phyloP scores from a whole-genome alignment of 148 eudicot genomes.

The Amaranthus palmeri region DNA sequence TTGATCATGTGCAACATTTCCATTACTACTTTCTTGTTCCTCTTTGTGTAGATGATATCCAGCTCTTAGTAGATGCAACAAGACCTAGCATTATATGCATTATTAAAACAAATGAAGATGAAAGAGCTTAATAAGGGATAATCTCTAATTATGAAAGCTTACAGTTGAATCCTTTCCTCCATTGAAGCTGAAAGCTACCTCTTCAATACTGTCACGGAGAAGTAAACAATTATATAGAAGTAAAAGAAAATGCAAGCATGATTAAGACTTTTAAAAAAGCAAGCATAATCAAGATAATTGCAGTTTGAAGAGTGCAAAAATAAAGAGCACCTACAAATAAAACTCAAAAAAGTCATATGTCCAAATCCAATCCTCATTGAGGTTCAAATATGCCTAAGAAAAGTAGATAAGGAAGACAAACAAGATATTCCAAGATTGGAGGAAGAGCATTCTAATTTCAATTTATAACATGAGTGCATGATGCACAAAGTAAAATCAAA shows the following conservation, averaged over 20 bases:
- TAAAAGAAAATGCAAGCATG: not conserved
- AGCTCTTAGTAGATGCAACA: constrained; percentile 90
- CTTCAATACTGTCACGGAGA: constrained; percentile 59
- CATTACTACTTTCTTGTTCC: constrained; percentile 34
- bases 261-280: not conserved
- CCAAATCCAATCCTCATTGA: no score
- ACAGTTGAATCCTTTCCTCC: constrained; percentile 99
- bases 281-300: not conserved
- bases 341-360: not conserved
- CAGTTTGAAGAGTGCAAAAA: not conserved
- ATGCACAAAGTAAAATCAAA: no score
- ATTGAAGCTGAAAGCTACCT: constrained; percentile 94
- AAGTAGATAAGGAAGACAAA: no score
- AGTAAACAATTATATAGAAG: not conserved
- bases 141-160: constrained; percentile 31
- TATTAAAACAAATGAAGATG: constrained; percentile 1
- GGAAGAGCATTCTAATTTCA: no score
- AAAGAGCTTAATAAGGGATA: not conserved
- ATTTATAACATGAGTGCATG: no score
- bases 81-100: constrained; percentile 46
- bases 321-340: no score
- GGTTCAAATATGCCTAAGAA: no score
- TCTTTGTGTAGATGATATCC: constrained; percentile 64
- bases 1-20: constrained; percentile 31
- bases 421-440: no score